Percentiles rank a stretch among this genome's conserved stretches.
phyloP scores from a whole-genome alignment of 768 basidiomycete genomes.

The Clitopilus hobsonii region DNA sequence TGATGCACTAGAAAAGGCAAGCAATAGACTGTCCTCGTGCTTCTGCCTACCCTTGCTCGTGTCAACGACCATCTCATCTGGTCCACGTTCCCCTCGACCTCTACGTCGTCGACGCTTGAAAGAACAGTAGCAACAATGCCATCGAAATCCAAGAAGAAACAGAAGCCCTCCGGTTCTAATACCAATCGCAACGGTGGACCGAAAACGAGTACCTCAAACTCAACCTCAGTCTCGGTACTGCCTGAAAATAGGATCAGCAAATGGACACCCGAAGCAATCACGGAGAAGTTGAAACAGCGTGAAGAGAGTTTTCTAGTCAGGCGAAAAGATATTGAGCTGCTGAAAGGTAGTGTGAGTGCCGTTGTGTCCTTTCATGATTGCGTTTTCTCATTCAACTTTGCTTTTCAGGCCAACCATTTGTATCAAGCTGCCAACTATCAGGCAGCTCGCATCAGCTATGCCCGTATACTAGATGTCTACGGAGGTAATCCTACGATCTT shows the following conservation, averaged over 20 bases:
- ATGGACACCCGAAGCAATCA: neutral
- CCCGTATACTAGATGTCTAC: constrained; percentile 21
- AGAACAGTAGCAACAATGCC: too few species aligned
- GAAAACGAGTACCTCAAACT: neutral
- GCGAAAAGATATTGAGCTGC: neutral
- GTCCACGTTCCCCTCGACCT: neutral
- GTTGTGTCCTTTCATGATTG: neutral
- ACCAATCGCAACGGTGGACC: neutral
- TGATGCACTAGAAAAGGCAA: neutral
- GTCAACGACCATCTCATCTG: neutral
- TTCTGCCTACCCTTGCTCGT: too few species aligned
- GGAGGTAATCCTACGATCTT: constrained; percentile 28
- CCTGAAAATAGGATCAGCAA: neutral
- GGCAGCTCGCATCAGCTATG: constrained; percentile 23
- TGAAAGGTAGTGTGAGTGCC: neutral
- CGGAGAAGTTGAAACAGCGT: neutral
- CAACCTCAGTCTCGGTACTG: neutral
- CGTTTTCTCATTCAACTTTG: neutral
- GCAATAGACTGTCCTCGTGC: neutral
- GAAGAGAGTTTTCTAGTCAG: neutral
- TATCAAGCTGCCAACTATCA: constrained; percentile 27
- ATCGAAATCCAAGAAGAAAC: neutral
- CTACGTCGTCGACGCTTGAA: neutral
- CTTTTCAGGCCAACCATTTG: constrained; percentile 25
- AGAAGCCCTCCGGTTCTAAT: neutral